Percentiles rank a stretch among this genome's conserved stretches.
These are phyloP conservation scores for Pyricularia grisea DNA, from an alignment of 2,329 filamentous ascomycete species.

Conservation along the genomic window DNA sequence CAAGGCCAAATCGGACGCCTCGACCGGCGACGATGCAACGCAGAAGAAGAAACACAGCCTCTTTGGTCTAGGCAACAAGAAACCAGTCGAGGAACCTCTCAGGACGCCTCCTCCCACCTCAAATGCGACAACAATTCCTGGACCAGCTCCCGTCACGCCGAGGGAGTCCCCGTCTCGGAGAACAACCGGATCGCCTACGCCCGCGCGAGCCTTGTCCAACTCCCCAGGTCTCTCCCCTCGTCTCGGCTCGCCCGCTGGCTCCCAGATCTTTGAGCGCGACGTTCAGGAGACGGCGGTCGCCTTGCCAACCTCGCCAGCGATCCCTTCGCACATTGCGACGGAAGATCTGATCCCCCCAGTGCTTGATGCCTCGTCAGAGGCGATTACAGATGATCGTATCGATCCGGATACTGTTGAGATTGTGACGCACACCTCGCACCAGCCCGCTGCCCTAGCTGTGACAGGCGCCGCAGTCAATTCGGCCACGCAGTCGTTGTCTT, in stretches of 20 bases:
- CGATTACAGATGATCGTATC: constrained; percentile 78
- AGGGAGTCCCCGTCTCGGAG: constrained; percentile 24
- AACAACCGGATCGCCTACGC: constrained; percentile 36
- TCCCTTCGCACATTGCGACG: constrained; percentile 86
- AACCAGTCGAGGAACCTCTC: constrained; percentile 32
- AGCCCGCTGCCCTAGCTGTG: constrained; percentile 64
- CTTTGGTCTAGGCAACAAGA: constrained; percentile 24
- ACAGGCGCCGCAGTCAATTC: constrained; percentile 34
- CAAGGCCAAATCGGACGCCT: not conserved
- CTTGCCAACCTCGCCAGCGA: constrained; percentile 70
- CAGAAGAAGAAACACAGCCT: constrained; percentile 23
- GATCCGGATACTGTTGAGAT: constrained; percentile 90
- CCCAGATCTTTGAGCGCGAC: constrained; percentile 86
- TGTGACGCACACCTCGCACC: constrained; percentile 76
- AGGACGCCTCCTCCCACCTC: constrained; percentile 21
- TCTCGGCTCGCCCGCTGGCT: constrained; percentile 66
- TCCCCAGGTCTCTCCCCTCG: constrained; percentile 61
- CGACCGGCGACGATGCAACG: constrained; percentile 15
- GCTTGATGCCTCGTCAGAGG: constrained; percentile 81
- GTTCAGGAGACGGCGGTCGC: constrained; percentile 65
- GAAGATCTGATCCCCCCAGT: constrained; percentile 92
- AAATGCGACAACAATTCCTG: constrained; percentile 14
- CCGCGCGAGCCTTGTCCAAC: constrained; percentile 50
- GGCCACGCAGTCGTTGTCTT: not conserved
- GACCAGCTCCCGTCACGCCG: constrained; percentile 15